A percentile compares a stretch with the other conserved stretches of the same genome.
These are phyloP conservation scores for Pichia thaimueangensis DNA, from an alignment of 805 yeast genomes.

Conservation along the genomic window DNA sequence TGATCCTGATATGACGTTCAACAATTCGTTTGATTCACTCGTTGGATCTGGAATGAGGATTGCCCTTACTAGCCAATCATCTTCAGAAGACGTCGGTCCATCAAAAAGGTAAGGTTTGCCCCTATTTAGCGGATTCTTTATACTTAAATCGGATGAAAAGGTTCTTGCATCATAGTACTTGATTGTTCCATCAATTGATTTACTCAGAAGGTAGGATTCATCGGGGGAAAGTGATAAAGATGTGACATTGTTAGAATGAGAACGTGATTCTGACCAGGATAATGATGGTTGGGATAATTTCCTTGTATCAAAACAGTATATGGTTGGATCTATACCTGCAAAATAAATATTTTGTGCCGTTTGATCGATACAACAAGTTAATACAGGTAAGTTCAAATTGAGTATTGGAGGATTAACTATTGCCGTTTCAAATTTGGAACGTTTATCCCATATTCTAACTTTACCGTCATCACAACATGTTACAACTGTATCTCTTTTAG, in stretches of 20 bases:
- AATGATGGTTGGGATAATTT: slow-evolving; percentile 31
- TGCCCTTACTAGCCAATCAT: slow-evolving; percentile 45
- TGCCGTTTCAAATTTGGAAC: slow-evolving; percentile 40
- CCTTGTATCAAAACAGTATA: slow-evolving; percentile 55
- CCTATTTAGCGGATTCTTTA: slow-evolving; percentile 23
- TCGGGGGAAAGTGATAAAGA: slow-evolving; percentile 40
- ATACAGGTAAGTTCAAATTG: slow-evolving; percentile 42
- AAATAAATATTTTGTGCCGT: slow-evolving; percentile 42
- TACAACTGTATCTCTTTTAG: slow-evolving; percentile 28
- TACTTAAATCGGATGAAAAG: slow-evolving; percentile 25
- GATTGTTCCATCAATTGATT: slow-evolving; percentile 52
- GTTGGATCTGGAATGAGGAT: slow-evolving; percentile 36
- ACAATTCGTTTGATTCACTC: slow-evolving; percentile 25
- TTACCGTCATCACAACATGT: slow-evolving; percentile 66
- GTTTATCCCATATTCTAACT: slow-evolving; percentile 56
- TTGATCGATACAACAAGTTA: slow-evolving; percentile 39
- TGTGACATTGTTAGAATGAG: slow-evolving; percentile 48
- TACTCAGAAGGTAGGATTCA: slow-evolving; percentile 40
- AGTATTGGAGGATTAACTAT: slow-evolving; percentile 22
- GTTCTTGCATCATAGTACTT: slow-evolving; percentile 49
- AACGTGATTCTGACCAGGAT: slow-evolving; percentile 40
- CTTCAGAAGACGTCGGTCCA: slow-evolving; percentile 52
- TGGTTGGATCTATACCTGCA: slow-evolving; percentile 63
- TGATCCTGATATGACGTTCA: slow-evolving; percentile 48
- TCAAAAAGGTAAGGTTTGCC: slow-evolving; percentile 43